Percentiles rank a stretch among this genome's conserved stretches.
Evolutionary conservation across 2,329 filamentous ascomycete species (phyloP).

Genomic region (Cordyceps fumosorosea): DNA sequence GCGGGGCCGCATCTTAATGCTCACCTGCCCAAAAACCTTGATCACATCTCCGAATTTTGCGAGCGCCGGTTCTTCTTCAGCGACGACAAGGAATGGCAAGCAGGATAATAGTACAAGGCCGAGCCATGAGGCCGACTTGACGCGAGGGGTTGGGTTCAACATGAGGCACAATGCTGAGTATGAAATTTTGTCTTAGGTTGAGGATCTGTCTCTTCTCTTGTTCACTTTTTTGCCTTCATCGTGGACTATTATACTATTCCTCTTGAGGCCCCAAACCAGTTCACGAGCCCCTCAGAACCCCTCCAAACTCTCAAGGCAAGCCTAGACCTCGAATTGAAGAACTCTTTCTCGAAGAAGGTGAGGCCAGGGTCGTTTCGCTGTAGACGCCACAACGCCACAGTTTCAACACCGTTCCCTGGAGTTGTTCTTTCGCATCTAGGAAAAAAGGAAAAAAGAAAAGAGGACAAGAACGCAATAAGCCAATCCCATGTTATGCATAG

Average conservation of each 20-base stretch:
- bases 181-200: background rate
- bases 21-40: background rate
- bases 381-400: background rate
- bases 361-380: background rate
- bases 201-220: too few species aligned
- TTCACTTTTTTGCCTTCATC: background rate
- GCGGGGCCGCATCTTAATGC: too few species aligned
- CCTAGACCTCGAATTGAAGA: background rate
- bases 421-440: background rate
- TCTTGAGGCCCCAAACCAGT: background rate
- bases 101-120: background rate
- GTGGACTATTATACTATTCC: background rate
- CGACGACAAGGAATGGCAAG: background rate
- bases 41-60: constrained; percentile 1
- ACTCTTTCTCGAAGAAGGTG: background rate
- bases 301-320: background rate
- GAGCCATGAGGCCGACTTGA: background rate
- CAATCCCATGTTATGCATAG: background rate
- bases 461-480: background rate
- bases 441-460: background rate
- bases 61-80: background rate
- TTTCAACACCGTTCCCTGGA: background rate
- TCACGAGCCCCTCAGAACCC: background rate
- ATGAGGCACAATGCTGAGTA: background rate
- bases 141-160: background rate